phyloP scores from a whole-genome alignment of 2,329 filamentous ascomycete species.

The Rutstroemia sp. region DNA sequence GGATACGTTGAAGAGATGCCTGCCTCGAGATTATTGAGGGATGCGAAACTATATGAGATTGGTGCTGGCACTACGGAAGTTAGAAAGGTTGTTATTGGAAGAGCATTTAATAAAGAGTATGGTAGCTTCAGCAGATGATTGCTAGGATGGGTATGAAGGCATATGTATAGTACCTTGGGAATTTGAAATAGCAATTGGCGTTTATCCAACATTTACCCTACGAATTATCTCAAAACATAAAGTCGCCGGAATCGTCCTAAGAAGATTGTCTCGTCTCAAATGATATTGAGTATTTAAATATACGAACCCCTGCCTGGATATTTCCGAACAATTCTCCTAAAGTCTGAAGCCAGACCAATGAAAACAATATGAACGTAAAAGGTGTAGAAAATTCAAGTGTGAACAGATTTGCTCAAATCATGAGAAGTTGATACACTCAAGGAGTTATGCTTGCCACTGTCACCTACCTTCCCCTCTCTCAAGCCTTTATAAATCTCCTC shows the following conservation, averaged over 20 bases:
- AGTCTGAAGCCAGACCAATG: too few relatives aligned
- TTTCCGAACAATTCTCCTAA: too few relatives aligned
- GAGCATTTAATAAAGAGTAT: slow-evolving; percentile 29
- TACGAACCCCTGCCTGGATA: too few relatives aligned
- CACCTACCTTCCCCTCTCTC: slow-evolving; percentile 5
- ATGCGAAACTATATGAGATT: slow-evolving; percentile 84
- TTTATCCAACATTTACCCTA: too few relatives aligned
- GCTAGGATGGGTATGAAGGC: not conserved
- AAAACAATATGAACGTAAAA: too few relatives aligned
- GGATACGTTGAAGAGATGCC: slow-evolving; percentile 95
- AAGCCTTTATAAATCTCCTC: not conserved
- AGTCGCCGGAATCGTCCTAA: too few relatives aligned
- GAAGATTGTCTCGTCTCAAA: too few relatives aligned
- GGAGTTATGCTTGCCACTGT: not conserved
- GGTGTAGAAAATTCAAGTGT: too few relatives aligned
- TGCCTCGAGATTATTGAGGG: slow-evolving; percentile 73
- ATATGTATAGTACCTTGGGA: slow-evolving; percentile 1
- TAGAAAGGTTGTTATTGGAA: slow-evolving; percentile 84
- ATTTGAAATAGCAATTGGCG: not conserved
- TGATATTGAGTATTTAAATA: too few relatives aligned
- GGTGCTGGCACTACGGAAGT: slow-evolving; percentile 95
- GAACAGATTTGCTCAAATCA: not conserved
- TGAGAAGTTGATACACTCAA: not conserved
- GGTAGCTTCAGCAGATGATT: slow-evolving; percentile 13
- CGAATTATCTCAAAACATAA: too few relatives aligned